Base-by-base conservation (phyloP, 345 rosid species). In the Brassica cretica region DNA sequence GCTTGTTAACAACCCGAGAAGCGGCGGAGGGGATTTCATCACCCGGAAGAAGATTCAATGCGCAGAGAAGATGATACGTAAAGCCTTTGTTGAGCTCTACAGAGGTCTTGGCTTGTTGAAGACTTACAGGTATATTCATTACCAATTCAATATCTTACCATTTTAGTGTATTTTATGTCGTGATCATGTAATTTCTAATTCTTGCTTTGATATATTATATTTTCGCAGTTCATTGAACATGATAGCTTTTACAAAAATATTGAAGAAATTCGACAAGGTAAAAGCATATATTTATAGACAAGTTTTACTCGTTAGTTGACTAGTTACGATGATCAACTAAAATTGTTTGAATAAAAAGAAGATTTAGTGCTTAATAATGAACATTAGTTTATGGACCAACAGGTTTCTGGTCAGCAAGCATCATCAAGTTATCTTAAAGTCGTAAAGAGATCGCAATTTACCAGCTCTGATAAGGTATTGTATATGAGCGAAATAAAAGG, bases 231-330 rank as follows among this genome's bases (percentile, higher is more conserved):
- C 98, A 32, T 72, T 95, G 37, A 95, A 95, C 68, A 88, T 91
- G 92, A 77, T 88, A 80, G 98, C 99, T 11, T 95, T 93, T 60
- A 82, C 89, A 1, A 95, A 95, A 81, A 95, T 95, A 66, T 83
- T 95, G 58, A 95, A 95, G 86, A 95, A 95, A 86, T 95, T 95
- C 72, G 96, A 95, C 82, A 95, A 95, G 99, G 99, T 91, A 83
- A 56, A 56, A 37, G 18, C 30, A 61, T 61, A 21, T 27, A 27
- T 61, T 24, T 24, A 61, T 27, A 5, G 12, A 61, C n/a, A 12
- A 27, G 65, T 18, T 12, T 61, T 25, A 25, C 15, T 61, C 35
- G 33, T 60, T 21, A 60, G 64, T 5, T 27, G 65, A 61, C 35
- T 61, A 61, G 65, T 61, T 11, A 61, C 37, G 16, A 27, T 64